phyloP scores from a whole-genome alignment of 768 basidiomycete species.

The Glaciozyma antarctica region DNA sequence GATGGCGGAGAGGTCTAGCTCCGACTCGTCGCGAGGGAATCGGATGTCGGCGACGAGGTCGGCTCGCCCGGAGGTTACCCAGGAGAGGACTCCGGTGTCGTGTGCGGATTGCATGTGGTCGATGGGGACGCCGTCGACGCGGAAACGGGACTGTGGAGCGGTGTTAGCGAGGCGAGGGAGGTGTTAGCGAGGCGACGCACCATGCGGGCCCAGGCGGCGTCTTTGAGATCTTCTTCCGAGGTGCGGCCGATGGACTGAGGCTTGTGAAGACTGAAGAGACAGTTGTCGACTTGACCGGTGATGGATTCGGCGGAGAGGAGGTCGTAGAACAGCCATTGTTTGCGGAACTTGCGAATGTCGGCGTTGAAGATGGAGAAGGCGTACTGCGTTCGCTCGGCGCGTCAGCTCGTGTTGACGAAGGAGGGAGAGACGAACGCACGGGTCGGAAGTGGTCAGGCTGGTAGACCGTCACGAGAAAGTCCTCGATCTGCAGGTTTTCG shows the following conservation, averaged over 20 bases:
- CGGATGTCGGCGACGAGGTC: slow-evolving; percentile 97
- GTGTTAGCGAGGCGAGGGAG: not conserved
- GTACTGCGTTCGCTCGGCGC: slow-evolving; percentile 40
- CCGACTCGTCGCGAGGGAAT: slow-evolving; percentile 72
- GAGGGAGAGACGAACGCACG: slow-evolving; percentile 9
- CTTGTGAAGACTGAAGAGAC: slow-evolving; percentile 87
- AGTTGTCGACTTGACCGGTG: slow-evolving; percentile 96
- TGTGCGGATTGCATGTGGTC: slow-evolving; percentile 84
- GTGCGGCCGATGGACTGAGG: slow-evolving; percentile 92
- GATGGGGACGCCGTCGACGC: slow-evolving; percentile 92
- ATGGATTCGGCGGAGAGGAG: slow-evolving; percentile 87
- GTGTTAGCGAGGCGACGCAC: slow-evolving; percentile 43
- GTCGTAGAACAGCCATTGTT: slow-evolving; percentile 93
- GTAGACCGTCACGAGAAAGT: slow-evolving; percentile 85
- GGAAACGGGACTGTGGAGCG: slow-evolving; percentile 65
- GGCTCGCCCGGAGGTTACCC: slow-evolving; percentile 94
- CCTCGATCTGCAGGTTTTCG: slow-evolving; percentile 78
- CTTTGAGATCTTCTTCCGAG: slow-evolving; percentile 70
- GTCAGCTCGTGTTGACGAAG: not conserved
- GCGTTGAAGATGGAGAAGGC: slow-evolving; percentile 90
- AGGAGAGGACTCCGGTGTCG: slow-evolving; percentile 76
- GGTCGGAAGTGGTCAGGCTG: slow-evolving; percentile 89
- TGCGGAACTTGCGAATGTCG: slow-evolving; percentile 69
- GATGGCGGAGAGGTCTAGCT: slow-evolving; percentile 64
- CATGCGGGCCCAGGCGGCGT: slow-evolving; percentile 80